Percentiles rank a stretch among this genome's conserved stretches.
Evolutionary conservation across 1,139 yeast species (phyloP).

Genomic region (Neolecta irregularis): DNA sequence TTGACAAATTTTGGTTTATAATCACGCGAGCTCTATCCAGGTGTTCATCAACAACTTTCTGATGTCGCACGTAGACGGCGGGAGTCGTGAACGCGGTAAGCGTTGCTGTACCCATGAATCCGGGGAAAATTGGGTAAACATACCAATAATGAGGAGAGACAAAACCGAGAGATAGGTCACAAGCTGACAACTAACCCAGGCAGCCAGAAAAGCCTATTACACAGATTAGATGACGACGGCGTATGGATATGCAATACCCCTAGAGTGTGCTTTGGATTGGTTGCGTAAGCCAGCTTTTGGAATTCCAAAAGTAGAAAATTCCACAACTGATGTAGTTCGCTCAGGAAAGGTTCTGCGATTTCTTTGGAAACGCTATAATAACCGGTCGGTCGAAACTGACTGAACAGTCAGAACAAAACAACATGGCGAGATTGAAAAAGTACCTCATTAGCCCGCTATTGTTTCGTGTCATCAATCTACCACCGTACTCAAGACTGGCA

Average conservation of each 20-base stretch:
- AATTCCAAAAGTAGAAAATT: constrained; percentile 23
- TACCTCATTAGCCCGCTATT: constrained; percentile 10
- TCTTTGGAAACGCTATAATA: constrained; percentile 5
- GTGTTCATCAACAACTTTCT: constrained; percentile 17
- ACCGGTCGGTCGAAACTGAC: constrained; percentile 4
- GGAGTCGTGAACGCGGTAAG: constrained; percentile 1
- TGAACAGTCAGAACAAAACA: no score
- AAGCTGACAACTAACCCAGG: constrained; percentile 3
- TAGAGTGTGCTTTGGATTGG: constrained; percentile 51
- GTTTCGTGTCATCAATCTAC: constrained; percentile 8
- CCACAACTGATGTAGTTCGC: constrained; percentile 19
- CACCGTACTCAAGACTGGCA: constrained; percentile 12
- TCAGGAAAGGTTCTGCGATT: constrained; percentile 20
- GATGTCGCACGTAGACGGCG: constrained; percentile 1
- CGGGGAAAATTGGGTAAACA: neutral
- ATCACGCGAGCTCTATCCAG: no score
- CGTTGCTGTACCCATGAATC: neutral
- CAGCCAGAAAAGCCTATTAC: constrained; percentile 1
- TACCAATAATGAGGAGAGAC: constrained; percentile 1
- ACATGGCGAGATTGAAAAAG: constrained; percentile 9
- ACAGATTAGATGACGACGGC: constrained; percentile 40
- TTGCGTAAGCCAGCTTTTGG: constrained; percentile 50
- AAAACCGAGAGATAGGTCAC: constrained; percentile 2
- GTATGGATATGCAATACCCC: constrained; percentile 54
- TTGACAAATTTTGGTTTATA: no score